Conservation (phyloP, 1,284 basidiomycete genomes). For the Puccinia triticina region DNA sequence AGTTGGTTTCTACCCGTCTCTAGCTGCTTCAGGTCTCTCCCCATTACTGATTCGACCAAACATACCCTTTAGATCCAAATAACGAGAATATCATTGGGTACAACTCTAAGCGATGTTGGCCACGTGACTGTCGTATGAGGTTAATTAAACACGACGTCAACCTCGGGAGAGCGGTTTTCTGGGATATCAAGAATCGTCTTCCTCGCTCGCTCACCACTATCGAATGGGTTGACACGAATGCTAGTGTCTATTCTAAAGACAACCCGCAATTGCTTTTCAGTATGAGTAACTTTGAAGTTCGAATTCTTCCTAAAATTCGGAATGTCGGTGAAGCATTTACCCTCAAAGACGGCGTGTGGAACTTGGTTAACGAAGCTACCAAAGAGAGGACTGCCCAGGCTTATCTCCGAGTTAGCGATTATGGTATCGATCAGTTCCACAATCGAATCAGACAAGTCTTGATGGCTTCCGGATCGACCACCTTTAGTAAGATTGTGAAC, state of each 20-base stretch:
- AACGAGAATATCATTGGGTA: constrained; percentile 99
- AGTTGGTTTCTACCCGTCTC: constrained; percentile 79
- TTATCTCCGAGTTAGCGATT: constrained; percentile 77
- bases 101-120: constrained; percentile 99
- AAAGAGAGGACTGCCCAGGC: constrained; percentile 98
- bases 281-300: constrained; percentile 97
- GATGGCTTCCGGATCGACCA: constrained; percentile 98
- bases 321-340: constrained; percentile 96
- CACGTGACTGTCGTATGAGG: constrained; percentile 96
- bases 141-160: constrained; percentile 99
- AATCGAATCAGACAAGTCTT: constrained; percentile 94
- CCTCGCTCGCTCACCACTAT: constrained; percentile 96
- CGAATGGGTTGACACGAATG: constrained; percentile 72
- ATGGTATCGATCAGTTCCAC: constrained; percentile 90
- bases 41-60: neutral
- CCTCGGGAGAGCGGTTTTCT: constrained; percentile 94
- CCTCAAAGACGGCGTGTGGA: constrained; percentile 96
- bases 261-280: constrained; percentile 98
- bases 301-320: constrained; percentile 92
- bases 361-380: constrained; percentile 82
- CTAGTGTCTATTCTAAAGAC: constrained; percentile 85
- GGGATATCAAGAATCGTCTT: constrained; percentile 98
- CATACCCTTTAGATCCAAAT: constrained; percentile 56
- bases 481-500: constrained; percentile 99
- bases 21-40: constrained; percentile 59